Percentiles rank a stretch among this genome's conserved stretches.
These are phyloP conservation scores for Lyophyllum decastes DNA, from an alignment of 768 basidiomycete species.

Conservation along the genomic window DNA sequence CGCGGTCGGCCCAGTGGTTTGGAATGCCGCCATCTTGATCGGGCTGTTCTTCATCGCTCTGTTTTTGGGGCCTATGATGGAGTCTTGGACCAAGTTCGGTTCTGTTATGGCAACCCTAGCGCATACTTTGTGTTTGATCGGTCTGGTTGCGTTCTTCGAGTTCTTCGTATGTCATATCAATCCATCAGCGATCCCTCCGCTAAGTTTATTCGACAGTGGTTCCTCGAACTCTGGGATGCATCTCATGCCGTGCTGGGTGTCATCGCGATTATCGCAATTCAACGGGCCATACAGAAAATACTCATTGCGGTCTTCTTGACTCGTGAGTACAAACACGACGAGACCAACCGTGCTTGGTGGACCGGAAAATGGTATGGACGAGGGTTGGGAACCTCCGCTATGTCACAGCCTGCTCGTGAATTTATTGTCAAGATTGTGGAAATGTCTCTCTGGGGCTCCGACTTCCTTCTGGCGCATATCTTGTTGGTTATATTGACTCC, in stretches of 20 bases:
- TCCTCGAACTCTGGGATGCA: conserved; percentile 95
- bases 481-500: conserved; percentile 86
- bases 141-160: conserved; percentile 89
- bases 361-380: conserved; percentile 98
- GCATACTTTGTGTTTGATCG: conserved; percentile 80
- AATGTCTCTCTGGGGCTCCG: conserved; percentile 95
- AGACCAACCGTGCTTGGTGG: conserved; percentile 99
- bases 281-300: conserved; percentile 92
- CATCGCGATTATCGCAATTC: conserved; percentile 86
- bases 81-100: conserved; percentile 83
- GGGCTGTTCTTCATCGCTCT: conserved; percentile 89
- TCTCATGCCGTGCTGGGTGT: conserved; percentile 95
- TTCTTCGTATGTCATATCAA: conserved; percentile 74
- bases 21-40: conserved; percentile 89
- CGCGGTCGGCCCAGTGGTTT: conserved; percentile 89
- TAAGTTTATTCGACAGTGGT: conserved; percentile 63
- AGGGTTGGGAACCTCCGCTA: conserved; percentile 82
- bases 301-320: conserved; percentile 93
- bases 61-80: conserved; percentile 89
- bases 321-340: conserved; percentile 98
- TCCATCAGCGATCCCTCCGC: conserved; percentile 21
- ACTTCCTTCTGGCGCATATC: conserved; percentile 86
- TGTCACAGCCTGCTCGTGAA: conserved; percentile 96
- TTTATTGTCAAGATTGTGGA: conserved; percentile 98
- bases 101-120: conserved; percentile 92